phyloP scores from a whole-genome alignment of 352 stramenopile genomes.

The Phytophthora ramorum region DNA sequence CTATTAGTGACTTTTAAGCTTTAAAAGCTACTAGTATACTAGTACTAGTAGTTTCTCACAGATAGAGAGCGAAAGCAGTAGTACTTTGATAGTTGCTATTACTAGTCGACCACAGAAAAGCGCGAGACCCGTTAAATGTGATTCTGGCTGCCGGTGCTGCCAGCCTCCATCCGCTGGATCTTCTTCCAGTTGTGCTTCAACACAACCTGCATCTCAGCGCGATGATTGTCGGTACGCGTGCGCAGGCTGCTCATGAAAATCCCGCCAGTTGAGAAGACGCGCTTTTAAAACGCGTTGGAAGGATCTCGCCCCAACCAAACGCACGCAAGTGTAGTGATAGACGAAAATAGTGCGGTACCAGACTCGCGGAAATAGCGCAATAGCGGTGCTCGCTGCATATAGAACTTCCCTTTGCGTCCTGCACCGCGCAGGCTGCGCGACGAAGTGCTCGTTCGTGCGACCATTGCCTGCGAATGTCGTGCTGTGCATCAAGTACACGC shows the following conservation, averaged over 20 bases:
- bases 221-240: slow-evolving; percentile 1
- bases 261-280: slow-evolving; percentile 7
- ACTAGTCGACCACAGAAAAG: neutral
- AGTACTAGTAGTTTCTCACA: too few species aligned
- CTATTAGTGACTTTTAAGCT: too few species aligned
- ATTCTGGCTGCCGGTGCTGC: too few species aligned
- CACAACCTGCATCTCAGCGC: slow-evolving; percentile 10
- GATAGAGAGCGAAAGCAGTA: neutral
- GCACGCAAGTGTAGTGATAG: neutral
- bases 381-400: too few species aligned
- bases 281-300: slow-evolving; percentile 10
- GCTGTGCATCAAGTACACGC: too few species aligned
- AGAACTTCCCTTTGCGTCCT: too few species aligned
- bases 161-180: slow-evolving; percentile 5
- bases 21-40: too few species aligned
- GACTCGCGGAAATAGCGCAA: slow-evolving; percentile 5
- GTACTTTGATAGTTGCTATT: neutral
- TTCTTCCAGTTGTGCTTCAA: slow-evolving; percentile 9
- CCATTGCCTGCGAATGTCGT: too few species aligned
- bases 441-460: too few species aligned
- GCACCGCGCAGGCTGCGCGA: too few species aligned
- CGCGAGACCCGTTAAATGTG: too few species aligned
- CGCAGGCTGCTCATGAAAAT: neutral
- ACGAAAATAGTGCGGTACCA: neutral
- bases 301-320: slow-evolving; percentile 6